Conservation (phyloP, 2,329 filamentous ascomycete genomes). For the Arthroderma uncinatum region DNA sequence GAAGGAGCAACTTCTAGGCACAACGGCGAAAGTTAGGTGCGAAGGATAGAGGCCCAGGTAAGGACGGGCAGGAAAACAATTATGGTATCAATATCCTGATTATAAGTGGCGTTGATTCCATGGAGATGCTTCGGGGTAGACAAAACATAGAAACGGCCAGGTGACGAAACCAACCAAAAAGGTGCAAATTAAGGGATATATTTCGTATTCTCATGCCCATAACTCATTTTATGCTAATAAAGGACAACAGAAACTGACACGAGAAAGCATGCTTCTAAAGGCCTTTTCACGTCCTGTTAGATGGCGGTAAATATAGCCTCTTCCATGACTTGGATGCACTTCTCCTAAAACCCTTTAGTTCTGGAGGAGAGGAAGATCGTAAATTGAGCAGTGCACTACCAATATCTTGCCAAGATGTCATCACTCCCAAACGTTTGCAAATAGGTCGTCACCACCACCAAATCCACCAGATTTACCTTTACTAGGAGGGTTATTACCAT, state of each 20-base stretch:
- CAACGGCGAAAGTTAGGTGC: background rate
- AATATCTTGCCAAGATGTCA: background rate
- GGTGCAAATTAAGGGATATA: background rate
- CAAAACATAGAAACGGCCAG: no score
- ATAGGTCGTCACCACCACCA: slow-evolving; percentile 65
- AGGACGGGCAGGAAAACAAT: background rate
- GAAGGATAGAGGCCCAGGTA: background rate
- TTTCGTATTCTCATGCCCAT: background rate
- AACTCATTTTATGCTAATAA: slow-evolving; percentile 2
- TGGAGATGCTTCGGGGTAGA: no score
- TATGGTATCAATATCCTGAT: no score
- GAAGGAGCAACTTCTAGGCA: background rate
- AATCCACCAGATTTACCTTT: slow-evolving; percentile 51
- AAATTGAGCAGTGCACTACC: background rate
- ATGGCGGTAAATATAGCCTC: background rate
- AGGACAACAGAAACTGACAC: background rate
- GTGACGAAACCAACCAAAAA: no score
- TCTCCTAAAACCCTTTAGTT: background rate
- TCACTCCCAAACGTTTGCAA: slow-evolving; percentile 82
- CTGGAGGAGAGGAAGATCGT: background rate
- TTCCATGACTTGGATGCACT: background rate
- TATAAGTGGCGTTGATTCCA: no score
- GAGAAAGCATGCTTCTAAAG: background rate
- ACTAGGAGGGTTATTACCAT: slow-evolving; percentile 20
- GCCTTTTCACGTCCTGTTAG: background rate